phyloP scores from a whole-genome alignment of 2,329 filamentous ascomycete genomes.

The Beauveria scarabaeidicola region DNA sequence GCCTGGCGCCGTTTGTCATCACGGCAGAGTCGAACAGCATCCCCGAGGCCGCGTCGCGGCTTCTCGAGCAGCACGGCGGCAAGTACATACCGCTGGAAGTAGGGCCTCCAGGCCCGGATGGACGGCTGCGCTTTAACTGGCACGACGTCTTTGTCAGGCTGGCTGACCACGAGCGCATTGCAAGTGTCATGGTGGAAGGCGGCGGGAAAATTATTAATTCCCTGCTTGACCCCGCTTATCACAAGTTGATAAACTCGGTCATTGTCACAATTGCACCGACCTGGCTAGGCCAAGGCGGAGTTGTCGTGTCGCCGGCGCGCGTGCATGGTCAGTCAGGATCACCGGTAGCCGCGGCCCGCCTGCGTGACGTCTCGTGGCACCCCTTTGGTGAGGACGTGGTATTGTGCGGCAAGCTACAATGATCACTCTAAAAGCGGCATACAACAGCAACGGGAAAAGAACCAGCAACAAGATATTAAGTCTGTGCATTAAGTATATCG shows the following conservation, averaged over 20 bases:
- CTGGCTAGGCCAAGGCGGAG: slow-evolving; percentile 78
- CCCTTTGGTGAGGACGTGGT: slow-evolving; percentile 78
- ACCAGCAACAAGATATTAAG: not conserved
- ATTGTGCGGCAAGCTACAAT: slow-evolving; percentile 57
- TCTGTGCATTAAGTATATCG: not conserved
- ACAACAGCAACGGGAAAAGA: not conserved
- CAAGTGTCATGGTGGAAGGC: slow-evolving; percentile 87
- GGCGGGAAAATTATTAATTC: slow-evolving; percentile 77
- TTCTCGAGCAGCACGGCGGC: slow-evolving; percentile 44
- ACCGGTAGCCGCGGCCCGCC: slow-evolving; percentile 52
- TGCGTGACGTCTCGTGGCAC: slow-evolving; percentile 62
- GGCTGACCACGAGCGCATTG: slow-evolving; percentile 46
- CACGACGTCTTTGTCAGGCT: slow-evolving; percentile 51
- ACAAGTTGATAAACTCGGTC: slow-evolving; percentile 62
- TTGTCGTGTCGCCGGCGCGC: slow-evolving; percentile 64
- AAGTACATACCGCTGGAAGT: slow-evolving; percentile 36
- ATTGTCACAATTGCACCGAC: slow-evolving; percentile 85
- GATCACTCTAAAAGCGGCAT: not conserved
- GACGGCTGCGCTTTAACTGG: slow-evolving; percentile 51
- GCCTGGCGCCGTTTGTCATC: slow-evolving; percentile 67
- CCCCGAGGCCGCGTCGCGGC: slow-evolving; percentile 31
- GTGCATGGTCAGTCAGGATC: slow-evolving; percentile 40
- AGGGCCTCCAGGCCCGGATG: slow-evolving; percentile 19
- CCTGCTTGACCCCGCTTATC: slow-evolving; percentile 55
- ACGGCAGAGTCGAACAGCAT: slow-evolving; percentile 38